Evolutionary conservation across 2,329 filamentous ascomycete species (phyloP), one percentile per base, ranked within the genome.

Genomic region (Calonectria honghensis): DNA sequence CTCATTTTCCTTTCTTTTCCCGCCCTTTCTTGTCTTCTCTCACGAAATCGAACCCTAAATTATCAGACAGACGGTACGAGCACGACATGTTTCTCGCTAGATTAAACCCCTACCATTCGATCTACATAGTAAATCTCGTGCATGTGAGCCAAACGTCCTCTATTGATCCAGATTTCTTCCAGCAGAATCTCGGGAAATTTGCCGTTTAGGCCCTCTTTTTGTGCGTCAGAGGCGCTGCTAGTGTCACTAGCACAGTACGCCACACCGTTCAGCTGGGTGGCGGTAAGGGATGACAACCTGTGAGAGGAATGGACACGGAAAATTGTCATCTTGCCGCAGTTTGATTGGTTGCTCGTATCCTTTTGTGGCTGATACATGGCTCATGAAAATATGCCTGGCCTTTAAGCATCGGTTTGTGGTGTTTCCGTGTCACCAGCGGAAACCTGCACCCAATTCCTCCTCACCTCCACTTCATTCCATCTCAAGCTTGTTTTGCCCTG

Each of bases 221-320:
- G 24, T 63, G 16, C 57, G 57, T 41, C 35, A 63, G 57, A 41
- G 57, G 57, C 57, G 57, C 24, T 41, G n/a, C 9, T 39, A 41
- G 57, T 2, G 57, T n/a, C 29, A 3, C n/a, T 13, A 37, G n/a
- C 57, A n/a, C 37, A 39, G 13, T 18, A 24, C 57, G 57, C 57
- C 57, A 63, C 57, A 20, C 57, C 57, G 57, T 63, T 63, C 57
- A 63, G 57, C 57, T 45, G 14, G 35, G 14, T 7, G 10, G 57
- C 57, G 57, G 57, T 63, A 63, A 63, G 57, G 37, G 57, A 63
- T 63, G 14, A 6, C 37, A 29, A 27, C 9, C 1, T 24, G 41
- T 14, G 45, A 24, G 45, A 59, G 57, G 35, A 63, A 41, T 39
- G 35, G 14, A 9, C 10, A 14, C 24, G 14, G n/a, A 5, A 29